Base-by-base conservation (phyloP, 108 stramenopile genomes). In the Pelagomonas calceolata region DNA sequence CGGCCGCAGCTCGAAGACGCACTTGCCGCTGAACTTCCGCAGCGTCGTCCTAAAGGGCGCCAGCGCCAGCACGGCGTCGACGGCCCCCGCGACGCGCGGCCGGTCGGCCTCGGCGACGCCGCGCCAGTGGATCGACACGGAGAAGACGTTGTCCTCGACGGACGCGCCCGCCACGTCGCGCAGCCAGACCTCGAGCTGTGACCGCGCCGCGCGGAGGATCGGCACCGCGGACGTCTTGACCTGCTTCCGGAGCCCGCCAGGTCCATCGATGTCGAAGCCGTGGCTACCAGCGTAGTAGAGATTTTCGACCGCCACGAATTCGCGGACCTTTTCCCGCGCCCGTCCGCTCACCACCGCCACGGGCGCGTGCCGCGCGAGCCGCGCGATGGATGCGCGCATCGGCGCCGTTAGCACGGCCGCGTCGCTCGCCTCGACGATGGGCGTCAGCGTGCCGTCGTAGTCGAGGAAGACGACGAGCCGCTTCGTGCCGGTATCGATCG, bases 1-100 rank as follows among this genome's bases (percentile, higher is more conserved):
- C 17, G 77, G 77, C 63, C 75, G 77, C 34, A 78, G 77, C 44
- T 78, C 77, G 64, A 71, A 78, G n/a, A 78, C 76, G 68, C 70
- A 39, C 39, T 77, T 77, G 39, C 77, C 77, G 34, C 36, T 36
- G 34, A 64, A 33, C 64, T 75, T 70, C 14, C 77, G 68, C 26
- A 66, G 69, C 70, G 72, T 71, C 12, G 67, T 66, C 75, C 29
- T 71, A 37, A 39, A 36, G 39, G 67, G 77, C 75, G 32, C 63
- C 3, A 37, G 16, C 63, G n/a, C 34, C 0, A 65, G 65, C 34
- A 73, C 65, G 73, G 67, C 72, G 33, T 72, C 73, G 71, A 72
- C 66, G 34, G 72, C 73, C 18, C 30, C 7, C 17, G 67, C 71
- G 16, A 76, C 17, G 70, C 35, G 39, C 31, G 76, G 75, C 7